Conservation (phyloP, 441 rosid genomes). For the Lagerstroemia fauriei region DNA sequence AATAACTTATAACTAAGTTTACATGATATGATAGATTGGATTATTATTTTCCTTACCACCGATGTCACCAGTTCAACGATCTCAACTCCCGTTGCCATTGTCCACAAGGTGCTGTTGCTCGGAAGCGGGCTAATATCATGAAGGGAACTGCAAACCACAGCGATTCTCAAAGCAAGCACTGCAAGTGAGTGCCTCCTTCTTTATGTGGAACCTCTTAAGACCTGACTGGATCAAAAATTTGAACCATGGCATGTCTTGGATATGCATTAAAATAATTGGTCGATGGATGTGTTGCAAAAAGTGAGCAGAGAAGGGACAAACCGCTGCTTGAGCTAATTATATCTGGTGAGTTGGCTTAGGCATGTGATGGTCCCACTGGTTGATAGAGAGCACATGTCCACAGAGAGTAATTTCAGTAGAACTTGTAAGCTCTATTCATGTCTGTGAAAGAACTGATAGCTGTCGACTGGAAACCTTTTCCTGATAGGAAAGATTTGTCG, state of each 20-base stretch:
- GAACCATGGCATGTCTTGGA: conserved; percentile 9
- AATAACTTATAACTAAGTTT: neutral
- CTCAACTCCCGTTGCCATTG: conserved; percentile 15
- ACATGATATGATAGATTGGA: neutral
- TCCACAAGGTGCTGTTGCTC: neutral
- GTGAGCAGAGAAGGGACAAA: conserved; percentile 48
- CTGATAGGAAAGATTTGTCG: neutral
- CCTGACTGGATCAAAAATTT: neutral
- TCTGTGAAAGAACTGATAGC: neutral
- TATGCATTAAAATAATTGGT: conserved; percentile 33
- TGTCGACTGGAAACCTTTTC: neutral
- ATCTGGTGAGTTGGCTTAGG: conserved; percentile 52
- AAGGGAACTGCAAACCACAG: neutral
- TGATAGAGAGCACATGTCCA: conserved; percentile 36
- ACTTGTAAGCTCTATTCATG: no score
- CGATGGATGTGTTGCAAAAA: conserved; percentile 36
- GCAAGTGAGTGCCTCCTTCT: neutral
- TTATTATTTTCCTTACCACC: conserved; percentile 15
- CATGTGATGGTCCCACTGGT: conserved; percentile 44
- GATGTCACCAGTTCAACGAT: neutral
- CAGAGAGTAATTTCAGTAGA: neutral
- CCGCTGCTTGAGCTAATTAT: conserved; percentile 42
- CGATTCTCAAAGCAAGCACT: neutral
- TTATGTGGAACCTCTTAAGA: conserved; percentile 12
- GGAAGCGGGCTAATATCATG: conserved; percentile 9